Base-by-base conservation (phyloP, 2,329 filamentous ascomycete species). In the Cryphonectria naterciae region DNA sequence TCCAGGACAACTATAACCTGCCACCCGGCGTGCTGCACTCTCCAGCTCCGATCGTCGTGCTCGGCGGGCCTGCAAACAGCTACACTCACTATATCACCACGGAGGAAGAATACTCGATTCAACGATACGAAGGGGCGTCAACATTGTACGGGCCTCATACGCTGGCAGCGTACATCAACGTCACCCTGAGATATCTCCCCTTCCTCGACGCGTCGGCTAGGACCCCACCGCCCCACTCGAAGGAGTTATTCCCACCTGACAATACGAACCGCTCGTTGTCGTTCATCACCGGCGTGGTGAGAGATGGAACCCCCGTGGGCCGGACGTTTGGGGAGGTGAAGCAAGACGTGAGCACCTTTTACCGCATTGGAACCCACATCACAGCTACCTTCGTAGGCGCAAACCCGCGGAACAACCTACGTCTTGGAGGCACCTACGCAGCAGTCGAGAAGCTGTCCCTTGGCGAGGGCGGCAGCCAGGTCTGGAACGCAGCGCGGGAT, bases 101-200 rank as follows among this genome's bases (percentile, higher is more conserved):
- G 0, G 87, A 90, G 74, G 92, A 96, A 78, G 93, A 97, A 80
- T 97, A 95, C 79, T 80, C 80, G 19, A 86, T 95, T 65, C 95
- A 98, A 80, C 90, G 95, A 46, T 97, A 97, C 79, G 95, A 98
- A 81, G 95, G 94, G 49, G 95, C 93, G 0, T 95, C 92, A 4
- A 98, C 95, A 0, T 85, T 98, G 1, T 95, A 95, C 78, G 95
- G 95, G 0, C 93, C 89, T 0, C 91, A 94, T 78, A 95, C 93
- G 0, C 85, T 97, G n/a, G 90, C 92, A 25, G 95, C 93, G 0
- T 95, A 96, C 81, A 92, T 97, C 80, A 93, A 97, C 77, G 84
- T 94, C 25, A 95, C 93, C 0, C 82, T 93, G 17, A 87, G 85
- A 0, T 89, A 91, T 74, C 85, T 97, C 1, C 88, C 88, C 2